A percentile compares a stretch with the other conserved stretches of the same genome.
phyloP scores from a whole-genome alignment of 257 asterid species.

The Voacanga thouarsii region DNA sequence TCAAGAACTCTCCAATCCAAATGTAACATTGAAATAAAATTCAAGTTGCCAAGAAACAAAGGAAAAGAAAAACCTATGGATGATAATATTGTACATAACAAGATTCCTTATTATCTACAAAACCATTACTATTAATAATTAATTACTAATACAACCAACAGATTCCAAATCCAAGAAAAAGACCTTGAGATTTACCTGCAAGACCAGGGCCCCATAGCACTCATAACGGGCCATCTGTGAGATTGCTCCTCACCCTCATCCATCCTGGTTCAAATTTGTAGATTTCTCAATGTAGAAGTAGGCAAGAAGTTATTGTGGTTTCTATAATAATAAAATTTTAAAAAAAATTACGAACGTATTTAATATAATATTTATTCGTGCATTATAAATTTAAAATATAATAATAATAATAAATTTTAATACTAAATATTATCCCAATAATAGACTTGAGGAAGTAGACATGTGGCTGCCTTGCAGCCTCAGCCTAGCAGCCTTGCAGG shows the following conservation, averaged over 20 bases:
- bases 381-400: too few species aligned
- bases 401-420: too few species aligned
- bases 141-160: not conserved
- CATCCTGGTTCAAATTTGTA: not conserved
- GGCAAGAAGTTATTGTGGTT: too few species aligned
- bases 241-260: not conserved
- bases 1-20: not conserved
- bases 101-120: not conserved
- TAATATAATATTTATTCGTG: too few species aligned
- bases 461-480: not conserved
- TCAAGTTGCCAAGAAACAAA: not conserved
- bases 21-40: not conserved
- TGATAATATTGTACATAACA: not conserved
- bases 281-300: too few species aligned
- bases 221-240: not conserved
- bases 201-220: not conserved
- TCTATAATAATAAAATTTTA: too few species aligned
- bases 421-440: too few species aligned
- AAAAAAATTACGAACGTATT: too few species aligned
- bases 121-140: too few species aligned
- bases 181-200: not conserved
- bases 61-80: not conserved
- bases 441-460: not conserved
- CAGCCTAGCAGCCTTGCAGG: too few species aligned
- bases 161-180: not conserved